Evolutionary conservation across 768 basidiomycete genomes (phyloP), one percentile per base, ranked within the genome.

Genomic region (Tubosaeta sp.): DNA sequence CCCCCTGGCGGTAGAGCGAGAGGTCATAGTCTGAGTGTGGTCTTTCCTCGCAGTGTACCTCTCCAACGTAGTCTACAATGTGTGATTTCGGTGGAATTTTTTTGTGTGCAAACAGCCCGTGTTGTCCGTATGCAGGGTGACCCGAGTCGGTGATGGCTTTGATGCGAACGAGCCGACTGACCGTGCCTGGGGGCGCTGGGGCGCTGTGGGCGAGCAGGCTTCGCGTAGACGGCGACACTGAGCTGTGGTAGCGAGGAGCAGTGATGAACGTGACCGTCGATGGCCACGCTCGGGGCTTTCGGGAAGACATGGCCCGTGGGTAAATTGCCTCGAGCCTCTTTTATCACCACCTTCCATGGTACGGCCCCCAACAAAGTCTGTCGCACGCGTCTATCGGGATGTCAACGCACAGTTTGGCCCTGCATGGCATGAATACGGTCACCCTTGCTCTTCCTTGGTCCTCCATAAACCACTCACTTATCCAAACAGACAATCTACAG

Each of bases 381-480:
- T 92, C 45, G 82, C 90, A 62, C 85, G 90, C 63, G 85, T 94
- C 38, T 97, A 97, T 67, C 71, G 86, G 50, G 86, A 94, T 72
- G 92, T 93, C 63, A 95, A 95, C 68, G 79, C 82, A 61, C 85
- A 85, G 66, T 76, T 92, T 58, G 94, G 94, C 17, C 82, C 91
- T 54, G 82, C 89, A 58, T 97, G 94, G 94, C 86, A 92, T 69
- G 94, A 97, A 81, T 97, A 97, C 68, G 94, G 94, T 95, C 59
- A 61, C 76, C 66, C 56, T 29, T 17, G 38, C 51, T 29, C 6
- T 19, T 39, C 33, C 59, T 11, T 35, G 22, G 42, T n/a, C 31
- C 35, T 7, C 6, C 29, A 7, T 33, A 43, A 32, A 38, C 27
- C 37, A 12, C 63, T 67, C 16, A 26, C 57, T 46, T n/a, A 17